Base-by-base conservation (phyloP, 306 rosid species). In the Potentilla sterilis region DNA sequence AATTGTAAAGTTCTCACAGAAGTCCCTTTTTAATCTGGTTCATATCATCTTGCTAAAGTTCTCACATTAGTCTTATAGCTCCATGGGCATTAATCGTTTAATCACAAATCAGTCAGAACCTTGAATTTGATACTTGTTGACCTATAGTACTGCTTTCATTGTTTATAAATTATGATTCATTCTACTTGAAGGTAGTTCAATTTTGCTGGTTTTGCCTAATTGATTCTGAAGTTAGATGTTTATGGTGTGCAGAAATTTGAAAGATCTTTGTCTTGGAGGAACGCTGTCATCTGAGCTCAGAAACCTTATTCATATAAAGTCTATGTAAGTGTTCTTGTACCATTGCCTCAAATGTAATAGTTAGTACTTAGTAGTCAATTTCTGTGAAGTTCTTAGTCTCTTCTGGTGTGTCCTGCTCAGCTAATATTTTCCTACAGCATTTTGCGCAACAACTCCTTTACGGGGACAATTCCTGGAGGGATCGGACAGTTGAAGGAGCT, bases 391-490 rank as follows among this genome's bases (percentile, higher is more conserved):
- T 73, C 40, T 64, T 35, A 18, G 46, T 24, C 72, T 79, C 81
- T 62, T 83, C 19, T 24, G 79, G 43, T 81, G 74, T 74, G 59
- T 51, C 69, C 78, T 69, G 8, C 21, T 72, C 6, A 67, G 38
- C 58, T 67, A 8, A 69, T 76, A 77, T 80, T 67, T 62, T 67
- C 43, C 62, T 76, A 70, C 91, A 95, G 99, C 69, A 70, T 88
- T 79, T 84, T 95, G 89, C 90, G 97, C 69, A 95, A 95, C 81
- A 95, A 95, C 66, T 89, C 91, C 72, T 85, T 95, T 78, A 74
- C 67, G 0, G 97, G 99, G 49, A 66, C 35, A 69, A 88, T 95
- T 79, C 99, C 97, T 7, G 83, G 79, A 67, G 92, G 77, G 78
- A 80, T 95, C 22, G 83, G 74, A 6, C 74, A 82, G 74, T 78